Evolutionary conservation across 2,329 filamentous ascomycete species (phyloP).

Genomic region (Xenoacremonium recifei): DNA sequence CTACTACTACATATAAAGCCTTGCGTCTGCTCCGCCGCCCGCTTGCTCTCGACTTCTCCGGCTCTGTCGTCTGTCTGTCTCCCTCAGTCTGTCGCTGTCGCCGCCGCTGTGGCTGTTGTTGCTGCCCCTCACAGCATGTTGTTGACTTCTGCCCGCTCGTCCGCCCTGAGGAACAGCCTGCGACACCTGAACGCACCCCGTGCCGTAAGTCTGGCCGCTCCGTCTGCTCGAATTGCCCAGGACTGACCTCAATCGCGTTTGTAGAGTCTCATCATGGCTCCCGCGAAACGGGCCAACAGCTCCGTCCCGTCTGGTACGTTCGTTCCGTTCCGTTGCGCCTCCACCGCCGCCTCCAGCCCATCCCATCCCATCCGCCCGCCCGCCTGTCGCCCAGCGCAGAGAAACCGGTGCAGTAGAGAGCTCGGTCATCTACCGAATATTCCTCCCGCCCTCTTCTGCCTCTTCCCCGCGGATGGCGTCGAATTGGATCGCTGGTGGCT

Average conservation of each 20-base stretch:
- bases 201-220: constrained; percentile 16
- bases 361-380: not conserved
- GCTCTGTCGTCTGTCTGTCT: not conserved
- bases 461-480: too few relatives aligned
- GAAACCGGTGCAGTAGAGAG: not conserved
- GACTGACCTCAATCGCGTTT: constrained; percentile 8
- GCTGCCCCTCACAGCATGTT: not conserved
- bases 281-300: constrained; percentile 55
- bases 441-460: too few relatives aligned
- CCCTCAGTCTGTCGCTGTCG: constrained; percentile 9
- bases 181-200: constrained; percentile 29
- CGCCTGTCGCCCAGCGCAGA: too few relatives aligned
- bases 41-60: not conserved
- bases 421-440: too few relatives aligned
- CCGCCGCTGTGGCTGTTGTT: constrained; percentile 7
- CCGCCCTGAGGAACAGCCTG: constrained; percentile 33
- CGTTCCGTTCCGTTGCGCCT: too few relatives aligned
- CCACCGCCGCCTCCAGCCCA: not conserved
- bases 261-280: constrained; percentile 46
- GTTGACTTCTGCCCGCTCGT: constrained; percentile 33
- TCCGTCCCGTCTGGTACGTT: constrained; percentile 51
- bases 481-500: too few relatives aligned
- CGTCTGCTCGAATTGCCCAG: constrained; percentile 5
- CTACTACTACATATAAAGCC: too few relatives aligned
- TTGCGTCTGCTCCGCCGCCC: not conserved